phyloP scores from a whole-genome alignment of 495 filamentous ascomycete species.

The Hypoxylon intermedium region DNA sequence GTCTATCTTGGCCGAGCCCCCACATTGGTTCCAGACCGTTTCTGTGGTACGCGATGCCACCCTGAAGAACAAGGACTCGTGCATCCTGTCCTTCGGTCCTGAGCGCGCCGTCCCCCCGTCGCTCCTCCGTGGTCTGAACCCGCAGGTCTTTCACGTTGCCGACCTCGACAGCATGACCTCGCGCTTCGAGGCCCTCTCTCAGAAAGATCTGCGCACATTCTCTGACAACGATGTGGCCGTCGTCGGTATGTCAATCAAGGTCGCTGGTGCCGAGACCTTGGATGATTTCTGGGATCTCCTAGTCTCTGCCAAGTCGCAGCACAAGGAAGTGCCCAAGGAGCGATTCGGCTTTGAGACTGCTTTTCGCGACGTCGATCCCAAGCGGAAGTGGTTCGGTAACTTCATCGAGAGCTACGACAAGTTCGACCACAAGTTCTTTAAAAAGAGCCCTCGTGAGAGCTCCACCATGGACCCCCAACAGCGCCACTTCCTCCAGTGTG shows the following conservation, averaged over 20 bases:
- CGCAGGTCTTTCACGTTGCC: slow-evolving; percentile 26
- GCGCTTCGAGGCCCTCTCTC: slow-evolving; percentile 14
- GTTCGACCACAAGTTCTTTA: slow-evolving; percentile 63
- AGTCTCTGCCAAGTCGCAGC: slow-evolving; percentile 29
- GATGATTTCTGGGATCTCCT: slow-evolving; percentile 55
- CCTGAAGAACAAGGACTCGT: slow-evolving; percentile 17
- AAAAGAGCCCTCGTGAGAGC: slow-evolving; percentile 52
- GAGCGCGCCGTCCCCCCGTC: slow-evolving; percentile 31
- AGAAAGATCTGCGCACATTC: slow-evolving; percentile 16
- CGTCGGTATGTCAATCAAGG: slow-evolving; percentile 53
- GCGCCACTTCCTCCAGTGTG: slow-evolving; percentile 51
- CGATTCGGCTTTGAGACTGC: slow-evolving; percentile 24
- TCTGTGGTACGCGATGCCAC: slow-evolving; percentile 8
- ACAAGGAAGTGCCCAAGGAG: slow-evolving; percentile 32
- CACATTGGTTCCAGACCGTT: slow-evolving; percentile 51
- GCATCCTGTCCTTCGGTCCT: slow-evolving; percentile 27
- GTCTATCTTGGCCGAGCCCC: slow-evolving; percentile 51
- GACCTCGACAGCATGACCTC: slow-evolving; percentile 18
- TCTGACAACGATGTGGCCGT: slow-evolving; percentile 48
- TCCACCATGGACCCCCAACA: slow-evolving; percentile 57
- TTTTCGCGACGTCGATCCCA: slow-evolving; percentile 28
- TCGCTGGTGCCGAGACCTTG: slow-evolving; percentile 47
- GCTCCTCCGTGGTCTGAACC: slow-evolving; percentile 21
- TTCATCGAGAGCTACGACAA: slow-evolving; percentile 39
- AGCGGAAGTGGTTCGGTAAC: slow-evolving; percentile 43